A percentile compares a stretch with the other conserved stretches of the same genome.
These are phyloP conservation scores for Venturia effusa DNA, from an alignment of 2,329 filamentous ascomycete genomes.

Conservation along the genomic window DNA sequence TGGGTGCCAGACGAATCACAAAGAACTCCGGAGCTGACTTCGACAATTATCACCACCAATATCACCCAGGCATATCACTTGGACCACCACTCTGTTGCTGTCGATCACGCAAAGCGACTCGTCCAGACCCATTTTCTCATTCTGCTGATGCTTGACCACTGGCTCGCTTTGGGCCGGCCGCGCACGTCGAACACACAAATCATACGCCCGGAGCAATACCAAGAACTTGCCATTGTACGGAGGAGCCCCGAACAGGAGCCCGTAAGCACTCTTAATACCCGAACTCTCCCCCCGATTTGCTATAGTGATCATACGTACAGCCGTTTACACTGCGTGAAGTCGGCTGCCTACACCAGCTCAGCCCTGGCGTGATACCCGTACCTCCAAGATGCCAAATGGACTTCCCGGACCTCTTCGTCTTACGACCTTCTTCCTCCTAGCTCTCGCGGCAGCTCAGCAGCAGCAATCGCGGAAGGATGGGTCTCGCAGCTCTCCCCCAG, in stretches of 20 bases:
- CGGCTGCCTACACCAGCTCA: not conserved
- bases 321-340: not conserved
- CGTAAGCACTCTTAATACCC: not conserved
- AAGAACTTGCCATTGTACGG: not conserved
- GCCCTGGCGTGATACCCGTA: not conserved
- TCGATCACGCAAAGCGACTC: not conserved
- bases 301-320: not conserved
- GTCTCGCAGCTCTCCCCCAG: slow-evolving; percentile 19
- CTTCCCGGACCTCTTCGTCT: slow-evolving; percentile 16
- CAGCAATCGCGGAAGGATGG: slow-evolving; percentile 25
- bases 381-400: slow-evolving; percentile 9
- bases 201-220: not conserved
- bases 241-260: not conserved
- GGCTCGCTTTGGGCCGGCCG: slow-evolving; percentile 8
- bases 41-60: not conserved
- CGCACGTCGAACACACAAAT: not conserved
- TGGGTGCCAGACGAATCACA: not conserved
- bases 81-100: not conserved
- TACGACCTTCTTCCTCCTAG: slow-evolving; percentile 24
- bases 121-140: not conserved
- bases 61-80: not conserved
- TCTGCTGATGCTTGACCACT: slow-evolving; percentile 10
- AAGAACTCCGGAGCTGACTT: not conserved
- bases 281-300: not conserved
- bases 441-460: slow-evolving; percentile 28